Evolutionary conservation across 2,329 filamentous ascomycete species (phyloP), one percentile per base, ranked within the genome.

Genomic region (Thelonectria rubi): DNA sequence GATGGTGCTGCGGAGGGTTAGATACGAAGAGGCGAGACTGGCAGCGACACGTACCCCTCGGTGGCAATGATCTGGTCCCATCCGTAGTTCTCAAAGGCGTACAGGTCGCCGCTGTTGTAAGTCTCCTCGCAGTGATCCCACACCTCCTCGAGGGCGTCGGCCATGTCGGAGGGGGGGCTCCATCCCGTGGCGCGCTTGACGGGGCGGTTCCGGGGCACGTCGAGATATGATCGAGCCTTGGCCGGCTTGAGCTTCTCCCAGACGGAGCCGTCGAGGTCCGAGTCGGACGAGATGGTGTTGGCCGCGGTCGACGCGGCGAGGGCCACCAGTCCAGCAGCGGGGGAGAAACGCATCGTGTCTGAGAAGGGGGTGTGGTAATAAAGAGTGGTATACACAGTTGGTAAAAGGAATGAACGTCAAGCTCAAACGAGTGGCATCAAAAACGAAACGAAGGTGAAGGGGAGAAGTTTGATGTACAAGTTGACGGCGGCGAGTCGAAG

Each of bases 1-100:
- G 4, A 71, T 45, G 21, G 51, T 60, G 20, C 58, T 60, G 39
- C 21, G 21, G n/a, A 24, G 21, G 7, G 21, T 24, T 24, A 24
- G 21, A 24, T 7, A 7, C n/a, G 21, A 24, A 4, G 21, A 24
- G 7, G 7, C 21, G 7, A 24, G 21, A 24, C 21, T 30, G 15
- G 4, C 6, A 7, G 8, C 6, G n/a, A 12, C 4, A 24, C 4
- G 4, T 15, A 74, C 66, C 78, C 60, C 9, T 73, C 65, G 37
- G 62, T 69, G 9, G 70, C 73, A 1, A 75, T 71, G 20, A 76
- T 56, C 49, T 76, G 74, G 8, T 76, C 74, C 74, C 74, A 76
- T 15, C 73, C 73, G 34, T 73, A 76, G 70, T 75, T 76, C 61
- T 72, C 74, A 65, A 76, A 76, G 2, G 64, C 50, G 60, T 59